phyloP scores from a whole-genome alignment of 2,329 filamentous ascomycete species.

The Diplodia mutila region DNA sequence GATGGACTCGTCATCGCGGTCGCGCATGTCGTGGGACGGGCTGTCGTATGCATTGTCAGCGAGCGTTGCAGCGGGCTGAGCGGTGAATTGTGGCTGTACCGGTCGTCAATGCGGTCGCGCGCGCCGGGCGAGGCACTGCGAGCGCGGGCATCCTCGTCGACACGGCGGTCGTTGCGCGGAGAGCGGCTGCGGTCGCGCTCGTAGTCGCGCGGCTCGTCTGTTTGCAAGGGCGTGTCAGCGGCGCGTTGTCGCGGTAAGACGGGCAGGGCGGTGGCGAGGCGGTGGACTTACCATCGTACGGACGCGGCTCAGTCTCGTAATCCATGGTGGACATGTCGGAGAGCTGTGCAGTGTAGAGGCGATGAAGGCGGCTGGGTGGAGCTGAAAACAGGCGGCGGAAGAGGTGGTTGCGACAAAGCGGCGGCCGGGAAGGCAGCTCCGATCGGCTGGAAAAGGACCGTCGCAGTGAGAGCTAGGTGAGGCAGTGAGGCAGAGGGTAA shows the following conservation, averaged over 20 bases:
- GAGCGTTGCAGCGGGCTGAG: conserved; percentile 24
- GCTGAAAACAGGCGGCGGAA: conserved; percentile 25
- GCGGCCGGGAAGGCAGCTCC: conserved; percentile 19
- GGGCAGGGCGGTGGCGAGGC: conserved; percentile 19
- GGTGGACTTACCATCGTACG: conserved; percentile 64
- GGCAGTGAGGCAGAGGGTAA: conserved; percentile 2
- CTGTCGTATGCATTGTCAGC: conserved; percentile 42
- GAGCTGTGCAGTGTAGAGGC: background rate
- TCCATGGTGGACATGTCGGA: conserved; percentile 57
- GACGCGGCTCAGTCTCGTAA: conserved; percentile 68
- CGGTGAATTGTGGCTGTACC: conserved; percentile 34
- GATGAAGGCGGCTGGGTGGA: conserved; percentile 21
- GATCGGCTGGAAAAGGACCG: conserved; percentile 19
- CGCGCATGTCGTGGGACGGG: conserved; percentile 52
- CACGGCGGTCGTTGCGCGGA: conserved; percentile 57
- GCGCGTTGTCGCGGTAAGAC: conserved; percentile 22
- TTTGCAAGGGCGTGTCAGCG: conserved; percentile 27
- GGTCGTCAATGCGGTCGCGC: conserved; percentile 47
- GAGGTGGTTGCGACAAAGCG: conserved; percentile 25
- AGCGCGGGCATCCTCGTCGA: conserved; percentile 59
- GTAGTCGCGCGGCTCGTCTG: conserved; percentile 64
- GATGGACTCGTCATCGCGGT: conserved; percentile 70
- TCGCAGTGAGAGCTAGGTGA: conserved; percentile 16
- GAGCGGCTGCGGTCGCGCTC: conserved; percentile 69
- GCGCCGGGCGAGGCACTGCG: conserved; percentile 68